These are phyloP conservation scores for Phaeosphaeria sp. DNA, from an alignment of 2,329 filamentous ascomycete genomes.

Conservation along the genomic window DNA sequence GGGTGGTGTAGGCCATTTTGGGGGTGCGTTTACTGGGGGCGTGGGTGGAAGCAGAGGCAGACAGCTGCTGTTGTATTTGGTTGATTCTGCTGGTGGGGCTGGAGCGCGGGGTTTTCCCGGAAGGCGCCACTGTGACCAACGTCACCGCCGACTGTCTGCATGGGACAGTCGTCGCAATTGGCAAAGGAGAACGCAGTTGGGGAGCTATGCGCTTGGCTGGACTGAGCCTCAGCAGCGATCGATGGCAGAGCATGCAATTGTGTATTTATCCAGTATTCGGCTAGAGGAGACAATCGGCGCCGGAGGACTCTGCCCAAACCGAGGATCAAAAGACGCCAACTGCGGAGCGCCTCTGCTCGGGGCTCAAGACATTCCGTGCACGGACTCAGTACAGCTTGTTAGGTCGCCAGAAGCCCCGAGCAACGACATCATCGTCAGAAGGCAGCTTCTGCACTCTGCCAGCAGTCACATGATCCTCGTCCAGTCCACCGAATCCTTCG, in stretches of 20 bases:
- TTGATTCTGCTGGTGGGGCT: slow-evolving; percentile 48
- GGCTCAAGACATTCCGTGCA: slow-evolving; percentile 13
- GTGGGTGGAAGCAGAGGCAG: slow-evolving; percentile 50
- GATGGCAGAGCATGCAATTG: slow-evolving; percentile 33
- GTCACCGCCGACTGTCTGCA: slow-evolving; percentile 45
- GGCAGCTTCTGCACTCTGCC: slow-evolving; percentile 4
- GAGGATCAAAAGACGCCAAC: slow-evolving; percentile 28
- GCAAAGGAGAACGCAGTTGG: slow-evolving; percentile 25
- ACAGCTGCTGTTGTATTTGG: slow-evolving; percentile 51
- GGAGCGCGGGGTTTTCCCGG: slow-evolving; percentile 42
- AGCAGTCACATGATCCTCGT: background rate
- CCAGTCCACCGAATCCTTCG: background rate
- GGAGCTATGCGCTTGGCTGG: slow-evolving; percentile 25
- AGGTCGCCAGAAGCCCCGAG: slow-evolving; percentile 53
- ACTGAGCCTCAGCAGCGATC: slow-evolving; percentile 30
- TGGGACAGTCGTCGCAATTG: slow-evolving; percentile 35
- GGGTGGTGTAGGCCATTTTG: slow-evolving; percentile 74
- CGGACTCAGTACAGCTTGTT: slow-evolving; percentile 53
- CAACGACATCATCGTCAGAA: slow-evolving; percentile 22
- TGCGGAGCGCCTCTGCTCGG: slow-evolving; percentile 8
- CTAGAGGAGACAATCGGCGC: slow-evolving; percentile 25
- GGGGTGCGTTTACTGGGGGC: slow-evolving; percentile 33
- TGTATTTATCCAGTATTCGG: slow-evolving; percentile 15
- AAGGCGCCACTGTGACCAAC: slow-evolving; percentile 49
- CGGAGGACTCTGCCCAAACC: slow-evolving; percentile 24